Base-by-base conservation (phyloP, 2,329 filamentous ascomycete species). In the Hypoxylon sp. region DNA sequence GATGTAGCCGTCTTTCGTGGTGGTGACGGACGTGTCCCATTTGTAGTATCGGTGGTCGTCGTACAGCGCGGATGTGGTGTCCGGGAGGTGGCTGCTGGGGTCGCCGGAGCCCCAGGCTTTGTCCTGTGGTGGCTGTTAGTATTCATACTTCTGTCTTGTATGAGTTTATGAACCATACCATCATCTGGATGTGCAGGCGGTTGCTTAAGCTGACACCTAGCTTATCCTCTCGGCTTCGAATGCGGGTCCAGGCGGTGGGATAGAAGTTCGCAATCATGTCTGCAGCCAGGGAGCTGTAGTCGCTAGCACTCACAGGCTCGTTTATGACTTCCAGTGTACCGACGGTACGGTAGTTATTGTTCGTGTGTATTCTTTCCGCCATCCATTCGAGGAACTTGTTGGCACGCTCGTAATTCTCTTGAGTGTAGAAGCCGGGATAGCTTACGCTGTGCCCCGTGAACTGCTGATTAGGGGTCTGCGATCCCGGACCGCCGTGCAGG, bases 261-360 rank as follows among this genome's bases (percentile, higher is more conserved):
- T 86, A 86, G 71, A 77, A 86, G 28, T 71, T 73, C 6, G 75
- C 73, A 5, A 77, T 63, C 75, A 83, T 70, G 26, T 70, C 69
- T 1, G 74, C 72, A 1, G 74, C 74, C 4, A 72, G 58, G 46
- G 67, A 61, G 30, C 67, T 56, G 47, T 74, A 64, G 53, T 79
- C 70, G 50, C 59, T 8, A 20, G 60, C 6, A 41, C 68, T 67
- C 5, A 79, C 68, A 2, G 84, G 84, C 71, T 85, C 84, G 71
- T 85, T 86, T 51, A 85, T 76, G 20, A 85, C 74, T 57, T 82
- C 78, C 13, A 85, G 65, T 76, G 82, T 83, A 44, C 83, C 82
- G 28, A 85, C 83, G 34, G 79, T 84, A 57, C 78, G 74, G 72
- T 83, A 84, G 34, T 72, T 74, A 39, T 71, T 52, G 58, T 78